These are phyloP conservation scores for Fallopia convolvulus DNA, from an alignment of 148 eudicot species.

Conservation along the genomic window DNA sequence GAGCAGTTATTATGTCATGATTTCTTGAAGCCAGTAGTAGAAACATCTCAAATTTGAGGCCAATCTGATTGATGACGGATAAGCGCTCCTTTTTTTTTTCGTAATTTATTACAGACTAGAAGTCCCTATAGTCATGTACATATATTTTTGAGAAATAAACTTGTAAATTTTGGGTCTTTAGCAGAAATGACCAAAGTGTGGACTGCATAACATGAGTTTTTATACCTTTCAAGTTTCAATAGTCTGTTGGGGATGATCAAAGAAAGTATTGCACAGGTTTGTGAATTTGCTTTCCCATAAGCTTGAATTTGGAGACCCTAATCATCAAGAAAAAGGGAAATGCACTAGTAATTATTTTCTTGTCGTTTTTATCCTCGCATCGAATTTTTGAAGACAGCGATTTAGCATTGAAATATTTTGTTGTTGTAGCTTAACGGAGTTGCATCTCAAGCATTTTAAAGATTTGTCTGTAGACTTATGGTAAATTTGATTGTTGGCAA, in stretches of 20 bases:
- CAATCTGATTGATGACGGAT: neutral
- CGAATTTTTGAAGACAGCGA: too few relatives aligned
- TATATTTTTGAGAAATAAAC: neutral
- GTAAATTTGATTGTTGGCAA: neutral
- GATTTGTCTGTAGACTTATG: neutral
- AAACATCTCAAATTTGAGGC: conserved; percentile 29
- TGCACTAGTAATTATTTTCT: too few relatives aligned
- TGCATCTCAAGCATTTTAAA: neutral
- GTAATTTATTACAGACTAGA: neutral
- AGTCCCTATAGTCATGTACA: neutral
- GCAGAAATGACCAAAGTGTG: neutral
- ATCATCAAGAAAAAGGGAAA: too few relatives aligned
- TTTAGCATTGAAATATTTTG: too few relatives aligned
- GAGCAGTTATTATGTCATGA: conserved; percentile 27
- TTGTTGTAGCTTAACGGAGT: neutral
- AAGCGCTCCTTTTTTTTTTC: neutral
- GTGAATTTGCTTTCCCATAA: neutral
- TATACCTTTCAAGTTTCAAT: neutral
- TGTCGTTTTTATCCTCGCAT: too few relatives aligned
- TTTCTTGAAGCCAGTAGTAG: conserved; percentile 41
- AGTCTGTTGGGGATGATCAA: neutral
- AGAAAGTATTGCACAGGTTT: neutral
- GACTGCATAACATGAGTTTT: neutral
- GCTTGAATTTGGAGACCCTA: neutral
- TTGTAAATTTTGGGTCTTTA: neutral